Conservation (phyloP, 768 basidiomycete genomes). For the Leucogyrophana mollusca region DNA sequence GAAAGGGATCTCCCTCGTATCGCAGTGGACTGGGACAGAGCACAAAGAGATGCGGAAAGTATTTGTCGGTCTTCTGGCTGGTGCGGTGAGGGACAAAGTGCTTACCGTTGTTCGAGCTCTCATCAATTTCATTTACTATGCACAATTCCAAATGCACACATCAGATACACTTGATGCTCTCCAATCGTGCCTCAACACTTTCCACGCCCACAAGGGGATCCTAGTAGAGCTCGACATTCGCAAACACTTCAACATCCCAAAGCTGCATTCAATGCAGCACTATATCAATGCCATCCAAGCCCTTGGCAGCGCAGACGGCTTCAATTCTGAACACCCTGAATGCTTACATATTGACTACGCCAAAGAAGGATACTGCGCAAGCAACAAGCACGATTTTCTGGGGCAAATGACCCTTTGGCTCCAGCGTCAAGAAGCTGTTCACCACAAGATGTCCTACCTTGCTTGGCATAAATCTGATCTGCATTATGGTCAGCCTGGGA, state of each 20-base stretch:
- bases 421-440: constrained; percentile 15
- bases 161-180: constrained; percentile 13
- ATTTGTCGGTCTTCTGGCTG: constrained; percentile 7
- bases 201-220: constrained; percentile 17
- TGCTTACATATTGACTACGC: constrained; percentile 18
- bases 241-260: constrained; percentile 23
- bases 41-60: constrained; percentile 12
- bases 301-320: constrained; percentile 6
- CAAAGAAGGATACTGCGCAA: constrained; percentile 18
- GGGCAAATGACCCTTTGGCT: constrained; percentile 18
- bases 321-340: constrained; percentile 20
- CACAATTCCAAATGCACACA: constrained; percentile 11
- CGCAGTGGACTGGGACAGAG: constrained; percentile 9
- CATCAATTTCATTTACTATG: constrained; percentile 32
- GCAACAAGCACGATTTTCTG: constrained; percentile 24
- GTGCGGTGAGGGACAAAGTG: not conserved
- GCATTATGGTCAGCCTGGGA: not conserved
- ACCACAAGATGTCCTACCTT: constrained; percentile 24
- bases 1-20: constrained; percentile 4
- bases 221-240: constrained; percentile 12
- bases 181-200: constrained; percentile 7
- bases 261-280: constrained; percentile 23
- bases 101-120: constrained; percentile 7
- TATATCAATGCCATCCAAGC: constrained; percentile 7
- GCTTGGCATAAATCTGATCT: constrained; percentile 13